phyloP scores from a whole-genome alignment of 345 rosid genomes.

The Dipteronia sinensis region DNA sequence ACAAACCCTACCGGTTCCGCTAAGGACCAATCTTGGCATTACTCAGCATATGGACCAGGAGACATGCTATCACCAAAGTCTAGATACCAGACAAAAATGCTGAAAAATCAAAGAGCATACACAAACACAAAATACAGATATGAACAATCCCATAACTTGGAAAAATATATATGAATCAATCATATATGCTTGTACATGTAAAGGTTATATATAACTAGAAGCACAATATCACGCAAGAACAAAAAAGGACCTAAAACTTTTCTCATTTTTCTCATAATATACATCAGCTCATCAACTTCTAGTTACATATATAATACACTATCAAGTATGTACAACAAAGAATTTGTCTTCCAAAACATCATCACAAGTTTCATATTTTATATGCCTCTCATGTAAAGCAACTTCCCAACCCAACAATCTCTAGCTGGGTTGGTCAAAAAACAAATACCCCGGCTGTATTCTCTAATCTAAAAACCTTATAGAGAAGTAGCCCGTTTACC shows the following conservation, averaged over 20 bases:
- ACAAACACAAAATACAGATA: no score
- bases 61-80: no score
- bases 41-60: no score
- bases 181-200: no score
- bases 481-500: slow-evolving; percentile 19
- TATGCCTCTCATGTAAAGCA: neutral
- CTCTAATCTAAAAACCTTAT: slow-evolving; percentile 21
- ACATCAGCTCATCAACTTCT: neutral
- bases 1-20: no score
- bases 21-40: no score
- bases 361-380: neutral
- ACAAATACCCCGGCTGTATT: neutral
- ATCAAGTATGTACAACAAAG: slow-evolving; percentile 5
- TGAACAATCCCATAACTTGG: no score
- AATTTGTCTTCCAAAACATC: neutral
- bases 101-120: no score
- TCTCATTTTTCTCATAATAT: neutral
- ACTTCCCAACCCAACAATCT: neutral
- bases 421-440: neutral
- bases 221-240: neutral
- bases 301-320: neutral
- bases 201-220: no score
- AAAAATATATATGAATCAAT: no score
- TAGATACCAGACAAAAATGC: no score
- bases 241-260: no score